Conservation (phyloP, 345 rosid genomes). For the Eutrema japonicum region DNA sequence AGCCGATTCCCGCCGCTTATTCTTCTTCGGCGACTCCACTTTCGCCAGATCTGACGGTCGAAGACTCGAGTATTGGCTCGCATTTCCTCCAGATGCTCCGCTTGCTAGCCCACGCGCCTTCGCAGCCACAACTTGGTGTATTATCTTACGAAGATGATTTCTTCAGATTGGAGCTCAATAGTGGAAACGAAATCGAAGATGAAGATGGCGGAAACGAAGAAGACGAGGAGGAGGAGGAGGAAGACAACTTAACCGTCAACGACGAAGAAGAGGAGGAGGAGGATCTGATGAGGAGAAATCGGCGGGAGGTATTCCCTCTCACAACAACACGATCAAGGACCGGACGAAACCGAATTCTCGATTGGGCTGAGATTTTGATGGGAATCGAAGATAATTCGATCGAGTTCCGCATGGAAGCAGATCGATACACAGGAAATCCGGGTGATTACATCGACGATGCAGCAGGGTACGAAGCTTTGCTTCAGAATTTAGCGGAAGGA, state of each 20-base stretch:
- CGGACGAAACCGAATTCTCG: constrained; percentile 73
- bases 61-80: constrained; percentile 58
- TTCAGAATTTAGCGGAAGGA: constrained; percentile 69
- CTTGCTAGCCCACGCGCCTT: constrained; percentile 58
- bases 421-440: constrained; percentile 58
- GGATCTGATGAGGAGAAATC: constrained; percentile 50
- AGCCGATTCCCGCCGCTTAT: constrained; percentile 44
- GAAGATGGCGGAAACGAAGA: constrained; percentile 59
- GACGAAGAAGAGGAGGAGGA: constrained; percentile 43
- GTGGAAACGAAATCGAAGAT: constrained; percentile 60
- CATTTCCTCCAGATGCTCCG: constrained; percentile 74
- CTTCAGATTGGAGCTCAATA: constrained; percentile 62
- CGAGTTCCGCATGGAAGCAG: constrained; percentile 64
- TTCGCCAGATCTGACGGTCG: constrained; percentile 50
- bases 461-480: constrained; percentile 66
- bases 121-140: constrained; percentile 42
- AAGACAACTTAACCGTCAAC: constrained; percentile 29
- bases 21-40: constrained; percentile 44
- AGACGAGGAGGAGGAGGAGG: constrained; percentile 49
- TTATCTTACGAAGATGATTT: constrained; percentile 62
- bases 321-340: constrained; percentile 56
- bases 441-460: constrained; percentile 62
- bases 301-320: constrained; percentile 51
- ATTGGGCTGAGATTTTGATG: constrained; percentile 75
- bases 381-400: constrained; percentile 69